These are phyloP conservation scores for Komagataella ulmi DNA, from an alignment of 805 yeast species.

Conservation along the genomic window DNA sequence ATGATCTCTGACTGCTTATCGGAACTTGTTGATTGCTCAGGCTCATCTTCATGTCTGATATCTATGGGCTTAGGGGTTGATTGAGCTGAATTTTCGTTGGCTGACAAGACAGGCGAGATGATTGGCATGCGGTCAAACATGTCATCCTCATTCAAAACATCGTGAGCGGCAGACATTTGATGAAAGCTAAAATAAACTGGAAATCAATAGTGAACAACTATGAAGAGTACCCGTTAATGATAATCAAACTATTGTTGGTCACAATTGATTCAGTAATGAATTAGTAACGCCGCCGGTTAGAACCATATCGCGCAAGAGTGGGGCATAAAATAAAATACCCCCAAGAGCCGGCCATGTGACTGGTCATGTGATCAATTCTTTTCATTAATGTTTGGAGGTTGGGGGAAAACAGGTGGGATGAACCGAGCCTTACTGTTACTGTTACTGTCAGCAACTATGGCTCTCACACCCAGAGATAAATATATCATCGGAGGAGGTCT, in stretches of 20 bases:
- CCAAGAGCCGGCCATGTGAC: not conserved
- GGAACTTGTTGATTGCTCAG: not conserved
- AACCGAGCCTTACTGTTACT: too few species aligned
- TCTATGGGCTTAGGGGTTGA: not conserved
- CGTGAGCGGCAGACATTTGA: not conserved
- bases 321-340: not conserved
- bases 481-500: conserved; percentile 16
- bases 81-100: not conserved
- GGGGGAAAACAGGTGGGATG: not conserved
- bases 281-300: not conserved
- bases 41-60: not conserved
- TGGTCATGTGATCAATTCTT: not conserved
- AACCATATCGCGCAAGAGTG: not conserved
- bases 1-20: not conserved
- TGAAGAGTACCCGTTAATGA: not conserved
- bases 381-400: not conserved
- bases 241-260: not conserved
- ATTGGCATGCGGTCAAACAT: conserved; percentile 22
- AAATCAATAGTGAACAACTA: not conserved
- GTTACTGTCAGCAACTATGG: conserved; percentile 1
- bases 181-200: not conserved
- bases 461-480: conserved; percentile 15
- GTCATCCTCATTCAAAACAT: conserved; percentile 5
- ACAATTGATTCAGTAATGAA: not conserved
- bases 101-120: conserved; percentile 24